These are phyloP conservation scores for Cokeromyces recurvatus DNA, from an alignment of 371 early-diverging fungal species.

Conservation along the genomic window DNA sequence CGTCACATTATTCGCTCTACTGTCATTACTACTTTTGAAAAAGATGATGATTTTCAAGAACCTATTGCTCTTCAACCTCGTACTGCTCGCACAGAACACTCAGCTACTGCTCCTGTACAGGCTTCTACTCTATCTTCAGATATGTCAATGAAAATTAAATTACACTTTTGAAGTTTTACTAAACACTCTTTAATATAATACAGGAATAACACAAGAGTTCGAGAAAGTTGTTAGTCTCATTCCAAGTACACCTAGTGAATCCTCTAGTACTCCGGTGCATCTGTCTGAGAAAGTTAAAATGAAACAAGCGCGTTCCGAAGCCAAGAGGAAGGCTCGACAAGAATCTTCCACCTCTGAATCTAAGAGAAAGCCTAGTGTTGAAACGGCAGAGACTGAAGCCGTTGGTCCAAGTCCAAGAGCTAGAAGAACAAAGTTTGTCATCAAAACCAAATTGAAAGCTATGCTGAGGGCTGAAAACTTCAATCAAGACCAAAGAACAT, in stretches of 20 bases:
- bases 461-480: neutral
- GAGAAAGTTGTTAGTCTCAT: too few species aligned
- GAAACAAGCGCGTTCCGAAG: neutral
- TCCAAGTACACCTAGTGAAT: too few species aligned
- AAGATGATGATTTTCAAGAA: neutral
- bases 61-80: neutral
- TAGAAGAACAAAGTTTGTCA: slow-evolving; percentile 1
- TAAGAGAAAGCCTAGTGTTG: neutral
- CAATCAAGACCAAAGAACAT: neutral
- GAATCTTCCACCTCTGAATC: neutral
- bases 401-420: neutral
- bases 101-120: neutral
- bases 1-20: neutral
- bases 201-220: neutral
- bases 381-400: neutral
- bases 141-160: neutral
- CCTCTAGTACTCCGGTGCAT: neutral
- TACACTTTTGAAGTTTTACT: neutral
- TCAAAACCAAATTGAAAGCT: neutral
- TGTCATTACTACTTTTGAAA: neutral
- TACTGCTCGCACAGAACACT: neutral
- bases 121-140: neutral
- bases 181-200: neutral
- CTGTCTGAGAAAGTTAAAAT: neutral
- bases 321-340: slow-evolving; percentile 1